Base-by-base conservation (phyloP, 176 grass and related monocot species). In the Tuctoria greenei region DNA sequence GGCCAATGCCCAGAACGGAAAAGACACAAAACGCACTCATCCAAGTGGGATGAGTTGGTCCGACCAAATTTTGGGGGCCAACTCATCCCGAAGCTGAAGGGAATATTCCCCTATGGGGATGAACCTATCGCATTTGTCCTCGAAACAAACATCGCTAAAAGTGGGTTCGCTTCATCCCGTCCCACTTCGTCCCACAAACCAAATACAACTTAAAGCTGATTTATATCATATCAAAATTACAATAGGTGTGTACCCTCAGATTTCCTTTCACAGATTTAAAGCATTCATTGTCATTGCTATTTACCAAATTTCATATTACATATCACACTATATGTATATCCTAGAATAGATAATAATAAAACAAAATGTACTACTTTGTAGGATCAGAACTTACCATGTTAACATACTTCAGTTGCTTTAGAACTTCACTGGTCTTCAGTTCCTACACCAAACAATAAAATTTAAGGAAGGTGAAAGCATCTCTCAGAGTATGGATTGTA, bases 391-490 rank as follows among this genome's bases (percentile, higher is more conserved):
- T 69, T 98, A 98, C 91, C 66, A n/a, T 61, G 23, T 88, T 85
- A 40, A 91, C 52, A 79, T 55, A 83, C 73, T 92, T 98, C 60
- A 98, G 81, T 58, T 98, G 95, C 79, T 86, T 86, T 54, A 82
- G 63, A 73, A 99, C 89, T 88, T 92, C 91, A 79, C 79, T 34
- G 18, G 87, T 88, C 82, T 84, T 85, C 77, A 93, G 71, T 76
- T 99, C 95, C 95, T 95, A 64, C 77, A 90, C 13, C 54, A 26
- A 73, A 83, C 61, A 76, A 73, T 59, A 51, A 66, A 72, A 28
- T 68, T 39, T 76, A 39, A 69, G 49, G 64, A 74, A 78, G 71
- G 71, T 1, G 74, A 67, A 41, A 81, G 18, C 25, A 41, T 66
- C 31, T 24, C 45, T 65, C 20, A 27, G 79, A 69, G 68, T 20